Evolutionary conservation across 2,329 filamentous ascomycete genomes (phyloP), one percentile per base, ranked within the genome.

Genomic region (Cephalotrichum gorgonifer): DNA sequence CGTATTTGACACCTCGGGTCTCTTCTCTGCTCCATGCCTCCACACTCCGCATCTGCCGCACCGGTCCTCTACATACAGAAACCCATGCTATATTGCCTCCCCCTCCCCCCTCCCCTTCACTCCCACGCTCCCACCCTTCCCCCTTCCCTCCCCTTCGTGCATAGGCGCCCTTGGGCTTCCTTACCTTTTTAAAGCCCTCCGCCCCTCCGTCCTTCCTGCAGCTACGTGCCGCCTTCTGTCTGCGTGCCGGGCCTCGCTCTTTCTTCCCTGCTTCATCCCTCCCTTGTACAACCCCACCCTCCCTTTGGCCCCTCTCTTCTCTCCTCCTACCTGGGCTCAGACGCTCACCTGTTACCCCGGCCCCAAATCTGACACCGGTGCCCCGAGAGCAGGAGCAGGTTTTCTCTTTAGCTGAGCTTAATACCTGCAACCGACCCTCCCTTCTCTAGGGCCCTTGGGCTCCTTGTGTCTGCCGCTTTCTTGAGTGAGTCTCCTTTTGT

Each of bases 401-500:
- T n/a, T n/a, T n/a, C n/a, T n/a, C n/a, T n/a, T n/a, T n/a, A n/a
- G n/a, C n/a, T n/a, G n/a, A n/a, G n/a, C n/a, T 49, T 49, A 26
- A 30, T 15, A 25, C 26, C 28, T n/a, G 33, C 23, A 39, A 14
- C 33, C 23, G 35, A 25, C 26, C 23, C 30, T 49, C 25, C 27
- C 30, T 39, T 41, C 33, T 49, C n/a, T n/a, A n/a, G n/a, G n/a
- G n/a, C n/a, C n/a, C n/a, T 33, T 33, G 12, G 4, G 12, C 30
- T 15, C 43, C 17, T n/a, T 35, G 17, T 45, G 25, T 26, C 23
- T 26, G 41, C 20, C 12, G 26, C 31, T 17, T 43, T 42, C 12
- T 35, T 28, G 48, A 25, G 44, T 46, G 35, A 45, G 48, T 50
- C 23, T 42, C 35, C 35, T 28, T 47, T 38, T 20, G 42, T n/a